A percentile compares a stretch with the other conserved stretches of the same genome.
phyloP scores from a whole-genome alignment of 106 monocot species.

The Platanthera guangdongensis region DNA sequence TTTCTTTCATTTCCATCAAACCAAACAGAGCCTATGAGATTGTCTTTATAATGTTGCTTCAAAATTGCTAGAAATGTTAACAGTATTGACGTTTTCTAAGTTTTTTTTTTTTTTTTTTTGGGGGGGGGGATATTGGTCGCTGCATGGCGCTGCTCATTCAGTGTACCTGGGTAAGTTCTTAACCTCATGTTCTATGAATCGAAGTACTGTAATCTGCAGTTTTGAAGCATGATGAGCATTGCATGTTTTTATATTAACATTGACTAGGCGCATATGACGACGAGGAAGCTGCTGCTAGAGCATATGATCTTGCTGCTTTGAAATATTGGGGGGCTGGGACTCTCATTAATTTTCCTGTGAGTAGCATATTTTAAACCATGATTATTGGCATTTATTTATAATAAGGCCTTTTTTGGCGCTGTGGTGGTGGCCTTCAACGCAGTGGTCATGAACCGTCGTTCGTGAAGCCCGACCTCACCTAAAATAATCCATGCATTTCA shows the following conservation, averaged over 20 bases:
- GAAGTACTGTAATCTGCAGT: background rate
- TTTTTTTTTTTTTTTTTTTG: background rate
- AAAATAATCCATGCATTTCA: too few species aligned
- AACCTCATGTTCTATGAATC: slow-evolving; percentile 1
- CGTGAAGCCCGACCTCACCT: too few species aligned
- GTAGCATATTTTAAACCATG: background rate
- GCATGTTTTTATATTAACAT: slow-evolving; percentile 11
- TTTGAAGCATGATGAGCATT: slow-evolving; percentile 5
- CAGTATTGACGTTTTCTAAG: slow-evolving; percentile 11
- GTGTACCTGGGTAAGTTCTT: slow-evolving; percentile 78
- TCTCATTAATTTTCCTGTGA: slow-evolving; percentile 98
- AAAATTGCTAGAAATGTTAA: background rate
- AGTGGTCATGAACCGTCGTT: too few species aligned
- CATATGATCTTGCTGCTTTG: slow-evolving; percentile 98
- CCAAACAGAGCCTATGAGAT: background rate
- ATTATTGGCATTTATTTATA: background rate
- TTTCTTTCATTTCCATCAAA: background rate
- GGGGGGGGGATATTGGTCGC: slow-evolving; percentile 7
- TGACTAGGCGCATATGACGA: slow-evolving; percentile 94
- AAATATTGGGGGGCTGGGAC: slow-evolving; percentile 99
- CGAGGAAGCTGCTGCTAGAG: slow-evolving; percentile 97
- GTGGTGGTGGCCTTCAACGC: too few species aligned
- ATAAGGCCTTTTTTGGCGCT: too few species aligned
- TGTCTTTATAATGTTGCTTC: background rate
- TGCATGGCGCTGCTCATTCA: slow-evolving; percentile 16